phyloP scores from a whole-genome alignment of 257 asterid species.

The Solanum lycopersicoides region DNA sequence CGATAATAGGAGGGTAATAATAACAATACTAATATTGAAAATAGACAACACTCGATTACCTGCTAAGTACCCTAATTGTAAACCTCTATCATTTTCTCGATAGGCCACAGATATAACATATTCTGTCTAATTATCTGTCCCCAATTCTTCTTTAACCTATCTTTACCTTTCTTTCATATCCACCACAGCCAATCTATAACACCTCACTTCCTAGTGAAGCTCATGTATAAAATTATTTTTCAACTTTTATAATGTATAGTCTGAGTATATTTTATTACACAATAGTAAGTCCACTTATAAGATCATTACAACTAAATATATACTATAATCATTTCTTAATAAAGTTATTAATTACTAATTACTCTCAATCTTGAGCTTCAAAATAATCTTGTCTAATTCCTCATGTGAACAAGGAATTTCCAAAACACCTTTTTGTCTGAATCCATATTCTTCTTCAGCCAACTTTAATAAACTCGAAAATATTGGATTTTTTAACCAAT shows the following conservation, averaged over 20 bases:
- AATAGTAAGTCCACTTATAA: background rate
- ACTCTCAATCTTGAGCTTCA: background rate
- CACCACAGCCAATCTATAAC: background rate
- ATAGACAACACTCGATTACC: background rate
- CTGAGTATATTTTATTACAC: background rate
- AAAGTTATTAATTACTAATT: background rate
- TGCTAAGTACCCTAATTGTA: background rate
- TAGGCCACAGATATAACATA: rapidly evolving
- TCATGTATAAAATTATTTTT: background rate
- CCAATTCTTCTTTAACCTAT: background rate
- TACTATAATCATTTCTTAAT: background rate
- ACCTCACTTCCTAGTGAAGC: background rate
- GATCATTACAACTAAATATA: background rate
- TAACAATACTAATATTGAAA: background rate
- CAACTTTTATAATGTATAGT: background rate
- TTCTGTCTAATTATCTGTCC: background rate
- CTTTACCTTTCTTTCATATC: background rate
- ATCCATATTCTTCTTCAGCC: slow-evolving; percentile 7
- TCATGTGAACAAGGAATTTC: background rate
- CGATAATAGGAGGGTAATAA: background rate
- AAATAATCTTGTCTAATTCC: background rate
- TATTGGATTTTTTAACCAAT: background rate
- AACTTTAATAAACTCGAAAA: background rate
- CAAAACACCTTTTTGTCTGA: background rate
- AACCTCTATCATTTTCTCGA: background rate